These are phyloP conservation scores for Bidens hawaiensis DNA, from an alignment of 140 eudicot genomes.

Conservation along the genomic window DNA sequence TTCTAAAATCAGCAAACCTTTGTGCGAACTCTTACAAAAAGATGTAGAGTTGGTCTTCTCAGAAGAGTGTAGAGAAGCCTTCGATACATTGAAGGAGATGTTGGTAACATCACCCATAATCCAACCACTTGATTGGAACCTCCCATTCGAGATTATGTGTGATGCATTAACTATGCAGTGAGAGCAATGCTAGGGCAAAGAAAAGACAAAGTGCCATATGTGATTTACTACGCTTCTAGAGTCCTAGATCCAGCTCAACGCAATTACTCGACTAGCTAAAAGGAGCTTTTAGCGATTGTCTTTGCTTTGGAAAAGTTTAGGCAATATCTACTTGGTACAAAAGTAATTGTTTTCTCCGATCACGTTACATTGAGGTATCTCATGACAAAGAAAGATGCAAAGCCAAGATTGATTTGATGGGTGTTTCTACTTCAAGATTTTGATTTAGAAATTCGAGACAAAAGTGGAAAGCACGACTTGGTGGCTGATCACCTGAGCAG, in stretches of 20 bases:
- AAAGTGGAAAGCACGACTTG: background rate
- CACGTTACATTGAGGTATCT: too few relatives aligned
- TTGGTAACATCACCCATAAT: conserved; percentile 14
- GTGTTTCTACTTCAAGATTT: background rate
- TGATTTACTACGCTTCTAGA: background rate
- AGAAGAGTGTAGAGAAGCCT: background rate
- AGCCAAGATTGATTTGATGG: conserved; percentile 7
- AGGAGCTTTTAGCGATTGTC: conserved; percentile 14
- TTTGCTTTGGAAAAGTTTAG: conserved; percentile 27
- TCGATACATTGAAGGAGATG: background rate
- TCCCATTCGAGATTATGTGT: conserved; percentile 28
- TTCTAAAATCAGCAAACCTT: background rate
- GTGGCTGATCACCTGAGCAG: conserved; percentile 13
- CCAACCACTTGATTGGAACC: conserved; percentile 14
- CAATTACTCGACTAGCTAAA: conserved; percentile 14
- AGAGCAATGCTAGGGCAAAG: conserved; percentile 24
- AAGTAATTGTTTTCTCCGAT: too few relatives aligned
- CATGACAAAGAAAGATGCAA: too few relatives aligned
- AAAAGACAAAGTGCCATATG: background rate
- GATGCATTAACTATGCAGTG: too few relatives aligned
- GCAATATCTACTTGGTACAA: too few relatives aligned
- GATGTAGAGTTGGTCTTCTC: too few relatives aligned
- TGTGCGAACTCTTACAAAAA: conserved; percentile 16
- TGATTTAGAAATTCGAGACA: conserved; percentile 5
- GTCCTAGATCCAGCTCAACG: background rate